A percentile compares a stretch with the other conserved stretches of the same genome.
Evolutionary conservation across 768 basidiomycete species (phyloP).

Genomic region (Russula sp.): DNA sequence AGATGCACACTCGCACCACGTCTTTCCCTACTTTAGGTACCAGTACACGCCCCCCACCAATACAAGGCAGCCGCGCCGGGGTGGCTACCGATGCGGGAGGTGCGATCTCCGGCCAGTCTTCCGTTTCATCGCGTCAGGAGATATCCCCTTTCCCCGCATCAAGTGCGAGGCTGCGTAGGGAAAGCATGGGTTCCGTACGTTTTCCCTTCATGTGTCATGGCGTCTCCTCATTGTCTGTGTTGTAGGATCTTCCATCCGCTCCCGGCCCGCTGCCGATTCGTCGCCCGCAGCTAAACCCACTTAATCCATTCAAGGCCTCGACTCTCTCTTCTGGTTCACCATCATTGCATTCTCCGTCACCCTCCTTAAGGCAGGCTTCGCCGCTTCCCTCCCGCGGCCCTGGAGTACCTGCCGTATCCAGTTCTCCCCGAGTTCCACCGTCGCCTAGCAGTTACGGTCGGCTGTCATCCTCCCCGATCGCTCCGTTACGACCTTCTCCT

Average conservation of each 20-base stretch:
- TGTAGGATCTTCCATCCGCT: slow-evolving; percentile 35
- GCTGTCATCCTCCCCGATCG: slow-evolving; percentile 29
- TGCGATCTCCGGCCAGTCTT: slow-evolving; percentile 37
- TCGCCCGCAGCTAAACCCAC: slow-evolving; percentile 35
- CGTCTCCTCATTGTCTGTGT: neutral
- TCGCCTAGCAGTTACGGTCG: slow-evolving; percentile 35
- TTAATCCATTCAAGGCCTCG: slow-evolving; percentile 47
- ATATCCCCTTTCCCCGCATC: slow-evolving; percentile 20
- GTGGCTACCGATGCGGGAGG: slow-evolving; percentile 22
- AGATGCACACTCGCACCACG: slow-evolving; percentile 32
- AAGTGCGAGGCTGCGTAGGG: slow-evolving; percentile 41
- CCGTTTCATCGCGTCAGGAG: slow-evolving; percentile 34
- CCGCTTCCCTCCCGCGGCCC: slow-evolving; percentile 34
- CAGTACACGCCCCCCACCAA: slow-evolving; percentile 32
- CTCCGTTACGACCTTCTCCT: slow-evolving; percentile 37
- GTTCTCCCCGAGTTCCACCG: slow-evolving; percentile 38
- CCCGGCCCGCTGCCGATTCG: slow-evolving; percentile 43
- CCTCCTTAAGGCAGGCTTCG: slow-evolving; percentile 43
- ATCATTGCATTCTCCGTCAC: slow-evolving; percentile 44
- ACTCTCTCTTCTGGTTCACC: slow-evolving; percentile 44
- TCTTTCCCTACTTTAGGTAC: slow-evolving; percentile 35
- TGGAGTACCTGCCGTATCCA: slow-evolving; percentile 33
- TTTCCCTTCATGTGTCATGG: slow-evolving; percentile 12
- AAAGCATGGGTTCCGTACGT: slow-evolving; percentile 41
- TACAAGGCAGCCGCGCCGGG: slow-evolving; percentile 30